A percentile compares a stretch with the other conserved stretches of the same genome.
phyloP scores from a whole-genome alignment of 2,329 filamentous ascomycete species.

The Magnaporthales sp. region DNA sequence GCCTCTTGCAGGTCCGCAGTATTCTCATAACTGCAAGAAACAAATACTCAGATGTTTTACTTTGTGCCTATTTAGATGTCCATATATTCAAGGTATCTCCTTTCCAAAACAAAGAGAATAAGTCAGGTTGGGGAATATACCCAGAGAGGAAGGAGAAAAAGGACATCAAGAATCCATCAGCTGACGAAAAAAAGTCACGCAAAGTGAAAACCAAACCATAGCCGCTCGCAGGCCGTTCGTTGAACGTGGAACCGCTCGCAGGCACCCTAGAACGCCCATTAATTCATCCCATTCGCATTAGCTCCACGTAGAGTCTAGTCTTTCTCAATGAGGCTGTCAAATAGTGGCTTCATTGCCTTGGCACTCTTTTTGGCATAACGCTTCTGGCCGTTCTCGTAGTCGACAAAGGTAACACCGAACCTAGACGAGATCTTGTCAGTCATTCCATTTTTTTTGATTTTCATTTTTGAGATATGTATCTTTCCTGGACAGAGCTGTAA shows the following conservation, averaged over 20 bases:
- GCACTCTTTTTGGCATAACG: conserved; percentile 80
- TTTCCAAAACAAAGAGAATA: neutral
- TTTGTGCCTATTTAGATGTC: neutral
- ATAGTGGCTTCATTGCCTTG: conserved; percentile 59
- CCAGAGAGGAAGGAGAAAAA: neutral
- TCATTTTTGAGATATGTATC: neutral
- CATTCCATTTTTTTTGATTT: neutral
- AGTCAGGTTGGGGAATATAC: neutral
- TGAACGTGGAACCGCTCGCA: neutral
- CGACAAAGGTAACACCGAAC: conserved; percentile 77
- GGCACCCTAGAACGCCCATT: neutral
- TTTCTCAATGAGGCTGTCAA: conserved; percentile 62
- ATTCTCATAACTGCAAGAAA: neutral
- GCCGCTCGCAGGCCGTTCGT: neutral
- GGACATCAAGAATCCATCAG: neutral
- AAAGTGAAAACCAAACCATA: neutral
- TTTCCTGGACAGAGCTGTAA: neutral
- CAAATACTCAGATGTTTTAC: neutral
- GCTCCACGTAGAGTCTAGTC: conserved; percentile 21
- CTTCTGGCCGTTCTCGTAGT: conserved; percentile 73
- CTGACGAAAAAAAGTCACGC: neutral
- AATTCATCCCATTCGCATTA: neutral
- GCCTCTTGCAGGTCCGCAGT: too few relatives aligned
- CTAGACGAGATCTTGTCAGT: neutral
- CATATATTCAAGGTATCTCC: neutral